Evolutionary conservation across 495 filamentous ascomycete species (phyloP).

Genomic region (Neurospora sp.): DNA sequence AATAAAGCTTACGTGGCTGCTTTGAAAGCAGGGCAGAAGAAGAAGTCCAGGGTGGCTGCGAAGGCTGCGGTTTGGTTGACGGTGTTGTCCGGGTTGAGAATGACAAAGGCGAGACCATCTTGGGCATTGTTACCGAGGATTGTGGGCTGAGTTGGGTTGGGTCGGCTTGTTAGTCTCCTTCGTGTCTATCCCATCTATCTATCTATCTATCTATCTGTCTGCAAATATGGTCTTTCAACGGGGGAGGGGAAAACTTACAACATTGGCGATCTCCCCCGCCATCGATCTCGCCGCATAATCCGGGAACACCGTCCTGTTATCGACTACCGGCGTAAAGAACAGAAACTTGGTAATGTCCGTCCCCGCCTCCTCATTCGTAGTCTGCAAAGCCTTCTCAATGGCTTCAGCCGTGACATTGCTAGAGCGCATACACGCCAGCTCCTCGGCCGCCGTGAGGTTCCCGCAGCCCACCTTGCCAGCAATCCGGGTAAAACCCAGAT

Average conservation of each 20-base stretch:
- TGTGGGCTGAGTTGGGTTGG: slow-evolving; percentile 1
- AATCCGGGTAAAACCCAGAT: slow-evolving; percentile 28
- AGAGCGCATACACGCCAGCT: slow-evolving; percentile 37
- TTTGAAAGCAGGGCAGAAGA: slow-evolving; percentile 16
- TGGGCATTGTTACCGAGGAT: slow-evolving; percentile 14
- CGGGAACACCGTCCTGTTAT: slow-evolving; percentile 29
- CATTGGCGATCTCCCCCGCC: slow-evolving; percentile 6
- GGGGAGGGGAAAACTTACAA: slow-evolving; percentile 7
- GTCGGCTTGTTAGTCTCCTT: background rate
- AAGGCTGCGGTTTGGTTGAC: slow-evolving; percentile 7
- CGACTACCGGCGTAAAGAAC: slow-evolving; percentile 16
- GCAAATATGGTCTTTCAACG: background rate
- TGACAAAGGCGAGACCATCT: slow-evolving; percentile 14
- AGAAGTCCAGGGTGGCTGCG: slow-evolving; percentile 6
- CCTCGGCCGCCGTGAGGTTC: slow-evolving; percentile 24
- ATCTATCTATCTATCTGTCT: background rate
- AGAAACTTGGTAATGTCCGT: slow-evolving; percentile 11
- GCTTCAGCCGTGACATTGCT: slow-evolving; percentile 14
- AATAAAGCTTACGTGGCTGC: slow-evolving; percentile 4
- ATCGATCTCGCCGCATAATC: slow-evolving; percentile 23
- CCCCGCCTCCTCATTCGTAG: slow-evolving; percentile 24
- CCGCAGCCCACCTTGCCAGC: slow-evolving; percentile 23
- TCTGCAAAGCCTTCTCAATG: slow-evolving; percentile 22
- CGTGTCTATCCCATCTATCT: too few species aligned
- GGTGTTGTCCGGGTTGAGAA: background rate